Percentiles rank a stretch among this genome's conserved stretches.
Evolutionary conservation across 768 basidiomycete species (phyloP).

Genomic region (Leccinum sublutescens): DNA sequence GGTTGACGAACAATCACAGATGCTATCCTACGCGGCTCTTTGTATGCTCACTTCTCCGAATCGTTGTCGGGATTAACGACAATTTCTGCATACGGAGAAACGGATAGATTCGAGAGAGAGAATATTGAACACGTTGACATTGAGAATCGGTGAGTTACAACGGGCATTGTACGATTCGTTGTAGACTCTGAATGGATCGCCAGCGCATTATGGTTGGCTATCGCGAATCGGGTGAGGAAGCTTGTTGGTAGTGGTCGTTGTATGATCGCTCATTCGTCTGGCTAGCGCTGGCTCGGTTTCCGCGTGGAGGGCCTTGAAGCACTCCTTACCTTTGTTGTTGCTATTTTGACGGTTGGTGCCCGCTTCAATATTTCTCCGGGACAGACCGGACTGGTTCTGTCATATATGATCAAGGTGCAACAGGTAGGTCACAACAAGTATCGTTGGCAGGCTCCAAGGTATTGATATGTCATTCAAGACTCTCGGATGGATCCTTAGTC

Average conservation of each 20-base stretch:
- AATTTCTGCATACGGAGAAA: slow-evolving; percentile 84
- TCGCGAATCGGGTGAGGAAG: slow-evolving; percentile 66
- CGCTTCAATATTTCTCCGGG: slow-evolving; percentile 75
- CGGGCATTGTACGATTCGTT: not conserved
- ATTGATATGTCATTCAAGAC: slow-evolving; percentile 34
- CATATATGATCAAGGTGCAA: slow-evolving; percentile 79
- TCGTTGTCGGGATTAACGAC: slow-evolving; percentile 83
- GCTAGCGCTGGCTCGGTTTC: slow-evolving; percentile 80
- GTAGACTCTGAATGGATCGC: not conserved
- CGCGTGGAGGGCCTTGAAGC: slow-evolving; percentile 84
- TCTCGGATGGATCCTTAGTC: slow-evolving; percentile 75
- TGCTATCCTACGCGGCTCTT: slow-evolving; percentile 77
- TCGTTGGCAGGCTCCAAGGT: not conserved
- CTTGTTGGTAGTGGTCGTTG: not conserved
- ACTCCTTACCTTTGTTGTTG: slow-evolving; percentile 70
- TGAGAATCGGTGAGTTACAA: slow-evolving; percentile 66
- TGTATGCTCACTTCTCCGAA: slow-evolving; percentile 94
- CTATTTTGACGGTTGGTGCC: slow-evolving; percentile 73
- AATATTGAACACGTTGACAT: slow-evolving; percentile 76
- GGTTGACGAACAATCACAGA: slow-evolving; percentile 40
- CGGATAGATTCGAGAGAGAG: slow-evolving; percentile 68
- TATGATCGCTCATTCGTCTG: not conserved
- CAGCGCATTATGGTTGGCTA: slow-evolving; percentile 82
- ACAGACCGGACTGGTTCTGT: slow-evolving; percentile 73
- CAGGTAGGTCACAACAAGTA: slow-evolving; percentile 43